Percentiles rank a stretch among this genome's conserved stretches.
These are phyloP conservation scores for Coemansia brasiliensis DNA, from an alignment of 192 early-diverging fungal species.

Conservation along the genomic window DNA sequence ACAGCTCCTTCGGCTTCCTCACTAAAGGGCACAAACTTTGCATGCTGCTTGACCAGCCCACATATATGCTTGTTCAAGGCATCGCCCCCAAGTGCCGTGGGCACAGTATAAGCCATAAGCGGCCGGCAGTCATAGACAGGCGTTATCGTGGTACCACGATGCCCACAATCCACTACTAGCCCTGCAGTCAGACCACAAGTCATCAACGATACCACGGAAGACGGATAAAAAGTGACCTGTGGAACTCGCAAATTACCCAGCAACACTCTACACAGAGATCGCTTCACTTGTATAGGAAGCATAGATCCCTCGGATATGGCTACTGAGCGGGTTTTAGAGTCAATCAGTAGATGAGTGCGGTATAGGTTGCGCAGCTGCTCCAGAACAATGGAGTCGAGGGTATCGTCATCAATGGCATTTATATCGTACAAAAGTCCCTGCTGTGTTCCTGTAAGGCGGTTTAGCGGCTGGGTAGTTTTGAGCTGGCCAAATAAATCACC, in stretches of 20 bases:
- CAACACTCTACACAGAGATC: constrained; percentile 68
- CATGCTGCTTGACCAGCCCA: constrained; percentile 10
- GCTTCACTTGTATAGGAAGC: constrained; percentile 66
- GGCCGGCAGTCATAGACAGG: constrained; percentile 63
- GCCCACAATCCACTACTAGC: constrained; percentile 84
- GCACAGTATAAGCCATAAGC: constrained; percentile 6
- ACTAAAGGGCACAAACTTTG: constrained; percentile 10
- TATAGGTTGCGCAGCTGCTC: constrained; percentile 29
- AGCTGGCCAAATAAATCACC: constrained; percentile 53
- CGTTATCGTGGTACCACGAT: constrained; percentile 70
- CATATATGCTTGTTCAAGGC: constrained; percentile 12
- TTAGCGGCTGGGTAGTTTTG: too few species aligned
- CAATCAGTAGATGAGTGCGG: constrained; percentile 67
- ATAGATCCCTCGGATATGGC: constrained; percentile 76
- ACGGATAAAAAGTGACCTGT: constrained; percentile 72
- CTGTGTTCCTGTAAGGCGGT: too few species aligned
- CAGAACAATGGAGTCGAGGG: constrained; percentile 16
- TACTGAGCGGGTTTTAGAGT: constrained; percentile 82
- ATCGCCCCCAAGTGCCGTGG: constrained; percentile 19
- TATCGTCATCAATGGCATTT: constrained; percentile 8
- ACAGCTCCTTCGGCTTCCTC: neutral
- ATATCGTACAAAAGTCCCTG: neutral
- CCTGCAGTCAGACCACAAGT: constrained; percentile 76
- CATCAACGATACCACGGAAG: constrained; percentile 69
- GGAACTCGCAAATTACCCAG: constrained; percentile 80